A percentile compares a stretch with the other conserved stretches of the same genome.
Conservation (phyloP, 441 rosid species). For the Corymbia citriodora region DNA sequence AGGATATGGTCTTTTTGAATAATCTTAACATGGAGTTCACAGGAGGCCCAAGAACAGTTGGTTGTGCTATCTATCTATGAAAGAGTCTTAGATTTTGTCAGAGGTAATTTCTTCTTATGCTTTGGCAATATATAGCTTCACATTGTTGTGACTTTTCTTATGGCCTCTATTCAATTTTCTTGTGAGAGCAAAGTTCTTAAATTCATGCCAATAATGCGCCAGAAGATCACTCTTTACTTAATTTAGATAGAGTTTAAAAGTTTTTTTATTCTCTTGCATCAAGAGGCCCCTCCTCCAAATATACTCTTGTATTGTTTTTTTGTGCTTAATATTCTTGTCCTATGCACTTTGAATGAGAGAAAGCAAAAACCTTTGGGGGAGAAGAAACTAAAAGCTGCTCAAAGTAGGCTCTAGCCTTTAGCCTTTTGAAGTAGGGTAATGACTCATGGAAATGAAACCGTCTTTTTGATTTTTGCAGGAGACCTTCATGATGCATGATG, state of each 20-base stretch:
- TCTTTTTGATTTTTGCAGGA: slow-evolving; percentile 51
- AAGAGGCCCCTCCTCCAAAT: not conserved
- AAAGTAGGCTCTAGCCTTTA: not conserved
- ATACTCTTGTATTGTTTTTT: not conserved
- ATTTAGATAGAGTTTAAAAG: not conserved
- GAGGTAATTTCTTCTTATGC: not conserved
- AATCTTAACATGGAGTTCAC: not conserved
- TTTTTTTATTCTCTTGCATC: not conserved
- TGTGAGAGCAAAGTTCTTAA: not conserved
- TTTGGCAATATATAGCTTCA: not conserved
- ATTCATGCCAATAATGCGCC: not conserved
- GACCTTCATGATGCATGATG: slow-evolving; percentile 99
- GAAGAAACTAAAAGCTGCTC: not conserved
- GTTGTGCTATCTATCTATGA: not conserved
- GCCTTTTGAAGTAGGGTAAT: not conserved
- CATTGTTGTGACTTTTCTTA: not conserved
- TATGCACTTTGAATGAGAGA: not conserved
- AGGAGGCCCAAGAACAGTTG: not conserved
- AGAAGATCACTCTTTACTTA: not conserved
- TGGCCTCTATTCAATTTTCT: not conserved
- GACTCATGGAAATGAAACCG: not conserved
- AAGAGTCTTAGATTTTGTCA: not conserved
- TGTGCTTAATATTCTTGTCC: not conserved
- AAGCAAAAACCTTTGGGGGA: not conserved
- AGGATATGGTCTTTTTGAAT: not conserved